A percentile compares a stretch with the other conserved stretches of the same genome.
Conservation (phyloP, 305 asterid genomes). For the Rubia balearica region DNA sequence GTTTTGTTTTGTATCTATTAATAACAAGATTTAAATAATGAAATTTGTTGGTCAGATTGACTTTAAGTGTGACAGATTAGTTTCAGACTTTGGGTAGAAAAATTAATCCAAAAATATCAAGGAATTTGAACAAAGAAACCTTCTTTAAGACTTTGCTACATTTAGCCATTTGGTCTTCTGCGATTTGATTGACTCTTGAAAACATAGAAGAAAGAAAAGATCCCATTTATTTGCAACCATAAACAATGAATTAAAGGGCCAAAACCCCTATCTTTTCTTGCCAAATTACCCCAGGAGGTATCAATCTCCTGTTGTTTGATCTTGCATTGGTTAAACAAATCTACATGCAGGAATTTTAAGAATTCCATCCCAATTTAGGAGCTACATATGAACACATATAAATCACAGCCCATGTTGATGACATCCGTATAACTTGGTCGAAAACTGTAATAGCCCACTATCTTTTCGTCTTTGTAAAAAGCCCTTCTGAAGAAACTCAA, state of each 20-base stretch:
- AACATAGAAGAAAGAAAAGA: neutral
- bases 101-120: neutral
- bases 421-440: slow-evolving; percentile 59
- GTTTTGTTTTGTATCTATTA: neutral
- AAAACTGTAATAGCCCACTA: slow-evolving; percentile 54
- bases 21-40: slow-evolving; percentile 5
- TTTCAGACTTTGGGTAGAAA: neutral
- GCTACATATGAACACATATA: slow-evolving; percentile 1
- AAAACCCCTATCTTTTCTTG: neutral
- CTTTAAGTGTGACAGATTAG: neutral
- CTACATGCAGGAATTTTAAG: slow-evolving; percentile 7
- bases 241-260: neutral
- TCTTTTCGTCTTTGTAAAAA: slow-evolving; percentile 48
- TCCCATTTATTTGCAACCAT: slow-evolving; percentile 6
- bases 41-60: slow-evolving; percentile 10
- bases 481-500: slow-evolving; percentile 31
- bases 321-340: slow-evolving; percentile 4
- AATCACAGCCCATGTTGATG: slow-evolving; percentile 28
- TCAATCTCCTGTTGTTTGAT: neutral
- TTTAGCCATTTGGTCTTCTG: slow-evolving; percentile 8
- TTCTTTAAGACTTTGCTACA: neutral
- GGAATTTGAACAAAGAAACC: neutral
- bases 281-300: neutral
- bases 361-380: slow-evolving; percentile 1
- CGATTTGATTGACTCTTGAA: neutral